phyloP scores from a whole-genome alignment of 148 eudicot genomes.

The Rhododendron henanense region DNA sequence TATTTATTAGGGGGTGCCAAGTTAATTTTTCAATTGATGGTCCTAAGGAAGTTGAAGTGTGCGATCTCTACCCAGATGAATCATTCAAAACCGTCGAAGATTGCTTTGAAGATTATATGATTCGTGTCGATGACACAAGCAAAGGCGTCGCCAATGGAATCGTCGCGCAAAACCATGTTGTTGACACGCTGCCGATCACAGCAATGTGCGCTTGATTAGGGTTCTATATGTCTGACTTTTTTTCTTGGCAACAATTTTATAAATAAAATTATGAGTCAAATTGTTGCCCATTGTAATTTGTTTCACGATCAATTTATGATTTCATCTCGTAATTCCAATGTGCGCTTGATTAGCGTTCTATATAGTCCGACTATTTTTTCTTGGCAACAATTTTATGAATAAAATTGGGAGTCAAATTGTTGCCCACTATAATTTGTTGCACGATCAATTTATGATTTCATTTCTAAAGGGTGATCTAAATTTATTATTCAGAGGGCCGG shows the following conservation, averaged over 20 bases:
- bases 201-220: conserved; percentile 17
- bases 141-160: neutral
- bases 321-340: neutral
- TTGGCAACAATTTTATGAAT: neutral
- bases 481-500: neutral
- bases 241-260: neutral
- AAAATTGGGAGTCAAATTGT: neutral
- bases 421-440: neutral
- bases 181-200: conserved; percentile 12
- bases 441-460: neutral
- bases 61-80: conserved; percentile 31
- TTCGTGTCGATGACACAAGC: neutral
- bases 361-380: conserved; percentile 1
- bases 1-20: conserved; percentile 44
- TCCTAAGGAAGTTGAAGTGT: conserved; percentile 33
- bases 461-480: neutral
- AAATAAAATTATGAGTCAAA: neutral
- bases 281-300: neutral
- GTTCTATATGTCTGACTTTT: neutral
- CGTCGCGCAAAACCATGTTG: neutral
- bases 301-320: neutral
- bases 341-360: neutral
- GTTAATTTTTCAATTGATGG: conserved; percentile 31
- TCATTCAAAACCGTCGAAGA: conserved; percentile 28
- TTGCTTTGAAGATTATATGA: conserved; percentile 28